Evolutionary conservation across 78 protist species (phyloP).

Genomic region (Dictyostelium capitatum): DNA sequence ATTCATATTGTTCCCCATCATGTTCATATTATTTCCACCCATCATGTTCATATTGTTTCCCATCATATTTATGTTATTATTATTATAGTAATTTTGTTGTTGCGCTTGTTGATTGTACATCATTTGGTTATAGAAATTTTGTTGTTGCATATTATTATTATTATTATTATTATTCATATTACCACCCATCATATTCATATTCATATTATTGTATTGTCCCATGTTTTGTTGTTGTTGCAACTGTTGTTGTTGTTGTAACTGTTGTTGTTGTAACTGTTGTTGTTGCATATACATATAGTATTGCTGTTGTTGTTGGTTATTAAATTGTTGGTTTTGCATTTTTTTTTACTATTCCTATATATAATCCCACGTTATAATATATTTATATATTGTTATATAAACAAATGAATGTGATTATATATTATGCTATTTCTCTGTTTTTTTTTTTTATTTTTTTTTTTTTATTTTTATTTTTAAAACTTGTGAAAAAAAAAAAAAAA

Average conservation of each 20-base stretch:
- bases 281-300: constrained; percentile 10
- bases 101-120: constrained; percentile 17
- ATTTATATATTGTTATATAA: no score
- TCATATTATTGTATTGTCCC: constrained; percentile 9
- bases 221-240: constrained; percentile 18
- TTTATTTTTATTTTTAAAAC: background rate
- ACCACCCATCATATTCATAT: constrained; percentile 14
- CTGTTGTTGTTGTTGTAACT: constrained; percentile 46
- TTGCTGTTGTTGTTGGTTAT: constrained; percentile 8
- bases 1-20: background rate
- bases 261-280: constrained; percentile 38
- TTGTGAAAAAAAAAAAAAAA: background rate
- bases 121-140: background rate
- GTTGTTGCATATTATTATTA: background rate
- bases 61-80: background rate
- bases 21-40: background rate
- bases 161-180: background rate
- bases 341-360: background rate
- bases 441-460: background rate
- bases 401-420: no score
- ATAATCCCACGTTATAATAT: background rate
- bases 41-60: background rate
- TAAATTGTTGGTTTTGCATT: constrained; percentile 23
- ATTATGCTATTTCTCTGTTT: background rate
- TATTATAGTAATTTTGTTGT: background rate